Base-by-base conservation (phyloP, 228 moss, liverwort and hornwort genomes). In the Sphagnum magellanicum region DNA sequence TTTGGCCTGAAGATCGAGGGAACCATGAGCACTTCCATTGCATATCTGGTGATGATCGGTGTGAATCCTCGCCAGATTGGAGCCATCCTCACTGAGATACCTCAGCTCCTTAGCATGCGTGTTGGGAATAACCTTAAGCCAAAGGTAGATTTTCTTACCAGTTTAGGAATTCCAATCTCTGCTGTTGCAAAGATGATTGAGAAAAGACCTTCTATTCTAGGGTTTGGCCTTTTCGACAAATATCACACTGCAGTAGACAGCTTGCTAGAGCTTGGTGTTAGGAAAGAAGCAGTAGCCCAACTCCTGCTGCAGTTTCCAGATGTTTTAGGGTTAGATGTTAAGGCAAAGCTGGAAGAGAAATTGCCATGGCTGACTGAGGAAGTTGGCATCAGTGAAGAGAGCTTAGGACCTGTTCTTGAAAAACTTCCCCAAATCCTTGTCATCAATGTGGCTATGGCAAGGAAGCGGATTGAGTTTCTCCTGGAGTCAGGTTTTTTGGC, bases 11-110 rank as follows among this genome's bases (percentile, higher is more conserved):
- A 91, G 74, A 94, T 98, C 48, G 98, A 98, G 71, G 98, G 98
- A 59, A 98, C 98, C 10, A 94, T 98, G 98, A 98, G 98, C 86
- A 98, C 94, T 13, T 98, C 98, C 6, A 78, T 98, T 6, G 98
- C 98, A 50, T 98, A 93, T 64, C 89, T 98, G 17, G 90, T 77
- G 50, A 98, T 94, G 84, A 67, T 98, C 12, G 94, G 98, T 58
- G 98, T 98, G 68, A 79, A 90, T 70, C 77, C 89, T 82, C 82
- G 98, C 50, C 92, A 94, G 69, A 78, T 94, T 16, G 98, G 94
- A 16, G 82, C 90, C 1, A 74, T 98, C 76, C 71, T 98, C 50
- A 98, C 94, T 32, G 98, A 98, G 72, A 92, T 86, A 60, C 98
- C 98, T 57, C 94, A 98, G 73, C 90, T 98, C 57, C 81, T 98